Conservation (phyloP, 306 rosid species). For the Crotalaria pallida region DNA sequence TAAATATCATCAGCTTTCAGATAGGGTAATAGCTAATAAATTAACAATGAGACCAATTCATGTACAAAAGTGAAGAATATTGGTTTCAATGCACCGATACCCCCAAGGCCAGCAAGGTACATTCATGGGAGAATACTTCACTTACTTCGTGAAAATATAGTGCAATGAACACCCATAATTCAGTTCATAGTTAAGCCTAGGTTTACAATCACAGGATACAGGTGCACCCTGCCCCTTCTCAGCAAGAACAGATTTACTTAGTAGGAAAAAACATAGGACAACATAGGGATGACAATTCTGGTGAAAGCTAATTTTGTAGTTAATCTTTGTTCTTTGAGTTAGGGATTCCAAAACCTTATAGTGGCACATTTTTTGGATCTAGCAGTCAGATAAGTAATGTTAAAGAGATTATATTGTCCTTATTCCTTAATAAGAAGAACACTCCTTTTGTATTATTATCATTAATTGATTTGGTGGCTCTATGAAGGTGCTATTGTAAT, state of each 20-base stretch:
- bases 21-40: background rate
- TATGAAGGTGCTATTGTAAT: background rate
- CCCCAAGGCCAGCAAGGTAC: background rate
- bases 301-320: background rate
- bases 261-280: background rate
- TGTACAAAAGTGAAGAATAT: background rate
- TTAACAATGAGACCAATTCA: background rate
- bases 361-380: background rate
- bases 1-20: background rate
- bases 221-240: conserved; percentile 11
- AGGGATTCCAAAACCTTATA: background rate
- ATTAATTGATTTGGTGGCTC: background rate
- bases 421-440: background rate
- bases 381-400: background rate
- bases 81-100: background rate
- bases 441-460: background rate
- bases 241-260: background rate
- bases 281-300: background rate
- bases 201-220: background rate
- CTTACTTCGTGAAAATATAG: background rate
- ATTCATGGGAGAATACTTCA: background rate
- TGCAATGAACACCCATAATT: background rate
- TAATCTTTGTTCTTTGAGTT: background rate
- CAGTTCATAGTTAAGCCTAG: background rate
- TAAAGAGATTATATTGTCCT: background rate